phyloP scores from a whole-genome alignment of 208 protist species.

The Leishmania amazonensis region DNA sequence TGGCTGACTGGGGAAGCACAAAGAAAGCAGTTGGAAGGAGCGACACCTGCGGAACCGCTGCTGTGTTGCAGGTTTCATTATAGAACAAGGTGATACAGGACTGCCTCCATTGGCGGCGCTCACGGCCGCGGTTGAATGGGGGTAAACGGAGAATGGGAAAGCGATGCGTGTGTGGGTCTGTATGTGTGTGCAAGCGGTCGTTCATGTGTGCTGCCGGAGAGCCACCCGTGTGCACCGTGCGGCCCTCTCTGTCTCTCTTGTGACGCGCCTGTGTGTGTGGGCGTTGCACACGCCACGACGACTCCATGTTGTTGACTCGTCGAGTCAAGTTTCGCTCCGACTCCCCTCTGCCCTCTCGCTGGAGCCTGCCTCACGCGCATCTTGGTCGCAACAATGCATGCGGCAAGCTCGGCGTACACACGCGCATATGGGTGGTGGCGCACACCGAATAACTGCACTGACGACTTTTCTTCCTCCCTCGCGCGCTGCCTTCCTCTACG shows the following conservation, averaged over 20 bases:
- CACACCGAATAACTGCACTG: no score
- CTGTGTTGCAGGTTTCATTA: background rate
- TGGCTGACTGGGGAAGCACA: background rate
- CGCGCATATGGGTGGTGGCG: background rate
- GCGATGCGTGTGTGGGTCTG: background rate
- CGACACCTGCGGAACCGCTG: background rate
- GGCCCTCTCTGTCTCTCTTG: background rate
- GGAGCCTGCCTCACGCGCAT: background rate
- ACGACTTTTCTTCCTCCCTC: background rate
- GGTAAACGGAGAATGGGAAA: no score
- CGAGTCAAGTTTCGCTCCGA: background rate
- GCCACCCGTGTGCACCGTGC: background rate
- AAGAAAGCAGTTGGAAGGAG: background rate
- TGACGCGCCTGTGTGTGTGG: background rate
- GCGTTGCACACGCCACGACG: background rate
- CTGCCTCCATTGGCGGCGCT: background rate
- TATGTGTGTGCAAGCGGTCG: background rate
- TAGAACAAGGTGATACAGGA: background rate
- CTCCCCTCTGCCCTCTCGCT: background rate
- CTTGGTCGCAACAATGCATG: background rate
- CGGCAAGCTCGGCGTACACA: background rate
- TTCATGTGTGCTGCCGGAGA: background rate
- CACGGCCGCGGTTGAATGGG: background rate
- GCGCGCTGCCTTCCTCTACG: background rate
- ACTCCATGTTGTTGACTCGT: background rate